Conservation (phyloP, 2,329 filamentous ascomycete genomes). For the Sporothrix mexicana region DNA sequence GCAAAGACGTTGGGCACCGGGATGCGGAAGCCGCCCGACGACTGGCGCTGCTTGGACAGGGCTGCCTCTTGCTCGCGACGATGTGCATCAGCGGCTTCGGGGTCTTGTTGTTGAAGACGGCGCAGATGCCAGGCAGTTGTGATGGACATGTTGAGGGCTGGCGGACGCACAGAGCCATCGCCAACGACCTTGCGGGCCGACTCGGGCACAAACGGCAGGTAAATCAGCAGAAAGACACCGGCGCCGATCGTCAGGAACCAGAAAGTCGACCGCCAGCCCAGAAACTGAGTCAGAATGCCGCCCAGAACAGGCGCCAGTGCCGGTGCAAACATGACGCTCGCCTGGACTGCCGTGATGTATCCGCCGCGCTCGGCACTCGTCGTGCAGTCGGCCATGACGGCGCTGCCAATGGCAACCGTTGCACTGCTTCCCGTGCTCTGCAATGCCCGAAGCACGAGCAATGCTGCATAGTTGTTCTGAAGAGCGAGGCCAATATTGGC, state of each 20-base stretch:
- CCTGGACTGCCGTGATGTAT: slow-evolving; percentile 57
- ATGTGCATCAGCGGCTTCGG: slow-evolving; percentile 34
- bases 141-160: slow-evolving; percentile 40
- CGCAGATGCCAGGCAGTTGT: slow-evolving; percentile 33
- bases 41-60: slow-evolving; percentile 31
- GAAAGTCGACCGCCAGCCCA: slow-evolving; percentile 61
- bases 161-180: slow-evolving; percentile 52
- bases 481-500: slow-evolving; percentile 55
- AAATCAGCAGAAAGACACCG: slow-evolving; percentile 46
- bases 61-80: slow-evolving; percentile 29
- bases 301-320: slow-evolving; percentile 58
- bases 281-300: slow-evolving; percentile 56
- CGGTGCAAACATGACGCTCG: slow-evolving; percentile 51
- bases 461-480: slow-evolving; percentile 50
- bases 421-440: slow-evolving; percentile 60
- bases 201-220: slow-evolving; percentile 40
- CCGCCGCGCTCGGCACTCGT: slow-evolving; percentile 62
- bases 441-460: slow-evolving; percentile 56
- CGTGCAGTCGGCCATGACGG: slow-evolving; percentile 56
- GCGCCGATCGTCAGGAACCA: slow-evolving; percentile 59
- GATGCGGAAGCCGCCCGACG: slow-evolving; percentile 38
- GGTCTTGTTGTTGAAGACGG: slow-evolving; percentile 25
- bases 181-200: slow-evolving; percentile 53
- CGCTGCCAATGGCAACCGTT: slow-evolving; percentile 59
- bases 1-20: slow-evolving; percentile 44